Conservation (phyloP, 83 land plant species). For the Isoetes engelmannii region DNA sequence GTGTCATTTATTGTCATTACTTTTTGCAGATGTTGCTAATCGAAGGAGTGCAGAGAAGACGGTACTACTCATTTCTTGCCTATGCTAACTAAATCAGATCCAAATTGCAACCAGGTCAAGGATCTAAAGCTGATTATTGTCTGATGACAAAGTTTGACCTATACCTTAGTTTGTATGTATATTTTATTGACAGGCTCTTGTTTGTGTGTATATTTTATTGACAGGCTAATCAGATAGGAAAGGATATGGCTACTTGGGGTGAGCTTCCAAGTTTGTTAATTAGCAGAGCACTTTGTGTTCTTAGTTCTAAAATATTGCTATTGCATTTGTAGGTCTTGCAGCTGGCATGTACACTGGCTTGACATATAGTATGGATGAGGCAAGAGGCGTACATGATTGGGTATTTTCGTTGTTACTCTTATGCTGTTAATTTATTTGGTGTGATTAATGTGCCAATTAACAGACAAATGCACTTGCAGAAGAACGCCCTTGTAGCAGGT, state of each 20-base stretch:
- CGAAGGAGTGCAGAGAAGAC: slow-evolving; percentile 1
- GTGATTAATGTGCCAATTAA: not conserved
- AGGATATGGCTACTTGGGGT: slow-evolving; percentile 1
- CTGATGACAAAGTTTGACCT: not conserved
- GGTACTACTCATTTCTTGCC: too few species aligned
- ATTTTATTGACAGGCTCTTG: not conserved
- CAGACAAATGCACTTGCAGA: not conserved
- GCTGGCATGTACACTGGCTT: slow-evolving; percentile 11
- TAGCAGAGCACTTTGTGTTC: not conserved
- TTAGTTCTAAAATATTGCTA: not conserved
- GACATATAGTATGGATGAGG: not conserved
- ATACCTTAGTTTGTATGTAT: not conserved
- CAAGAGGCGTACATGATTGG: slow-evolving; percentile 8
- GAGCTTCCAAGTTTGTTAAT: not conserved
- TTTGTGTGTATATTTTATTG: not conserved
- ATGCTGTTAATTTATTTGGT: too few species aligned
- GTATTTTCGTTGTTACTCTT: not conserved
- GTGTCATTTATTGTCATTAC: not conserved
- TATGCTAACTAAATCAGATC: too few species aligned
- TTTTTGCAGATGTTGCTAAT: not conserved
- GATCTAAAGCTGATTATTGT: not conserved
- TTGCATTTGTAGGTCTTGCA: not conserved
- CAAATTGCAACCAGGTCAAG: too few species aligned
- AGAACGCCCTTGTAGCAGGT: slow-evolving; percentile 7
- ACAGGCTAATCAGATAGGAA: slow-evolving; percentile 1